A percentile compares a stretch with the other conserved stretches of the same genome.
Conservation (phyloP, 495 filamentous ascomycete species). For the Niebla homalea region DNA sequence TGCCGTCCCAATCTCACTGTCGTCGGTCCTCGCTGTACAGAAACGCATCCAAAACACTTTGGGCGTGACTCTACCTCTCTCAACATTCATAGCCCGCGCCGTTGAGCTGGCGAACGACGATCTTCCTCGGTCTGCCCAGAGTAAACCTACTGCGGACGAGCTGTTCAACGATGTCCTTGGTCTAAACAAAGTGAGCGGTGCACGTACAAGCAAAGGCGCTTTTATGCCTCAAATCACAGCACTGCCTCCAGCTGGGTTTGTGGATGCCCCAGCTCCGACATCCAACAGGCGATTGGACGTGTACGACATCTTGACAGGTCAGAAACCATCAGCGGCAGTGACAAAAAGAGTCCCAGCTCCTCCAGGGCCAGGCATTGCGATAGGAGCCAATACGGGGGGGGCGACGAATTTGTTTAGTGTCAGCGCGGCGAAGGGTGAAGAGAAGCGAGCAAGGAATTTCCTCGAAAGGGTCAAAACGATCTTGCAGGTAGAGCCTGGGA, state of each 20-base stretch:
- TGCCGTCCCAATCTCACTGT: conserved; percentile 62
- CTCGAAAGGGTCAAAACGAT: conserved; percentile 69
- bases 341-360: not conserved
- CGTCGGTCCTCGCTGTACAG: conserved; percentile 64
- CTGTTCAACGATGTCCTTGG: conserved; percentile 84
- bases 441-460: conserved; percentile 66
- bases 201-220: conserved; percentile 38
- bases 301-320: conserved; percentile 60
- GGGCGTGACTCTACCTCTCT: conserved; percentile 68
- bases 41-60: conserved; percentile 60
- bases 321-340: conserved; percentile 18
- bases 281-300: conserved; percentile 41
- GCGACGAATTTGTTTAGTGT: conserved; percentile 72
- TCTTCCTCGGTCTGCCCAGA: conserved; percentile 50
- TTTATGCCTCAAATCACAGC: conserved; percentile 67
- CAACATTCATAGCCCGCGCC: conserved; percentile 75
- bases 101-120: conserved; percentile 74
- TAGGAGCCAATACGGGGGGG: conserved; percentile 18
- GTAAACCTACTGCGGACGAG: conserved; percentile 58
- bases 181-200: conserved; percentile 41
- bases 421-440: conserved; percentile 60
- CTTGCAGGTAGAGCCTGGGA: conserved; percentile 70
- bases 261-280: conserved; percentile 14
- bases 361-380: conserved; percentile 14
- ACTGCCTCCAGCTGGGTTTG: conserved; percentile 26